Percentiles rank a stretch among this genome's conserved stretches.
Evolutionary conservation across 805 yeast species (phyloP).

Genomic region (Lipomyces yamanashiensis): DNA sequence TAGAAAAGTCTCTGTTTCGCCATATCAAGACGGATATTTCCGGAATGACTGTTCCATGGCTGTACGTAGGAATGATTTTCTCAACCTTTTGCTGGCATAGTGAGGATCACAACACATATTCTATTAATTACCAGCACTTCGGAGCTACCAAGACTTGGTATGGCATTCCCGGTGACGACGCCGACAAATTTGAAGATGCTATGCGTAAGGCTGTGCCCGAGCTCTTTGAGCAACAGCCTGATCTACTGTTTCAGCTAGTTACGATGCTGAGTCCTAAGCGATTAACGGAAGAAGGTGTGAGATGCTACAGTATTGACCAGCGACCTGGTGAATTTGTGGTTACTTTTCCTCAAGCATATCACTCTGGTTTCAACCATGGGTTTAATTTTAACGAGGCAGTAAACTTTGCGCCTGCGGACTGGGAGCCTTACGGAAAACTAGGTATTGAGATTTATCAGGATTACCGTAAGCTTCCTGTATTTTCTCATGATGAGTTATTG

Average conservation of each 20-base stretch:
- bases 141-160: conserved; percentile 95
- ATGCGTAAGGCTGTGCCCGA: conserved; percentile 76
- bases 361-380: conserved; percentile 88
- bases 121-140: conserved; percentile 88
- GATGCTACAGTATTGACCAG: conserved; percentile 66
- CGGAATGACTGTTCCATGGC: conserved; percentile 96
- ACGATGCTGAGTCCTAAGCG: conserved; percentile 76
- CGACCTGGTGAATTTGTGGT: conserved; percentile 79
- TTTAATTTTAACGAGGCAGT: conserved; percentile 59
- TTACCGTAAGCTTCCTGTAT: conserved; percentile 44
- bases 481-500: conserved; percentile 46
- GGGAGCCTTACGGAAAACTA: conserved; percentile 45
- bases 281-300: conserved; percentile 52
- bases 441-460: conserved; percentile 42
- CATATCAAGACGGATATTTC: conserved; percentile 54
- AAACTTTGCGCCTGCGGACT: conserved; percentile 49
- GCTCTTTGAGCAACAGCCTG: conserved; percentile 81
- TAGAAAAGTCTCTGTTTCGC: conserved; percentile 44
- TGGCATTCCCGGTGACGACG: conserved; percentile 74
- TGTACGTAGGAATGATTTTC: conserved; percentile 84
- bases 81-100: conserved; percentile 97
- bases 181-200: conserved; percentile 66
- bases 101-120: conserved; percentile 89
- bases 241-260: conserved; percentile 81
- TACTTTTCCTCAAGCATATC: conserved; percentile 88